Evolutionary conservation across 2,329 filamentous ascomycete species (phyloP), one percentile per base, ranked within the genome.

Genomic region (Colletotrichum brevisporum): DNA sequence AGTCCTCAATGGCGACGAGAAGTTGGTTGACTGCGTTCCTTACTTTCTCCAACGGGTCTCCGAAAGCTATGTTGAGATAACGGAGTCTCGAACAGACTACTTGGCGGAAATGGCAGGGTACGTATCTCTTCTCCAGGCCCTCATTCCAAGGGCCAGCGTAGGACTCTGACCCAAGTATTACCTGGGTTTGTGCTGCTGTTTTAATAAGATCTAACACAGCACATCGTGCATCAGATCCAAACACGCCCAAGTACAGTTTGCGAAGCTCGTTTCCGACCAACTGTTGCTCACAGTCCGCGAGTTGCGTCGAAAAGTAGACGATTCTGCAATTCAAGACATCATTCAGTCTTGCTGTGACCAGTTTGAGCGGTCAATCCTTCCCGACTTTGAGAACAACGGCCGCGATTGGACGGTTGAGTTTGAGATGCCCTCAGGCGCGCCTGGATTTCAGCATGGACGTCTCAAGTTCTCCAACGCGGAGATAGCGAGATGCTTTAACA

Each of bases 401-500:
- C 21, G n/a, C 1, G 58, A 62, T 3, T 53, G 48, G 48, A 45
- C 31, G 5, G 58, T 45, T 15, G 58, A 53, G 21, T 62, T 54
- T 6, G 58, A 62, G 48, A 62, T 62, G 8, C 48, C 58, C 1
- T 59, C 58, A 2, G 36, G 18, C 21, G n/a, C 50, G 4, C 48
- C 48, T 9, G 48, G 58, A 4, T 36, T 62, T 13, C 58, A 45
- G 31, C 47, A 62, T 15, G 58, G 58, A 31, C 21, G 58, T 8
- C 58, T 53, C 9, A 62, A 43, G 48, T 62, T 62, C 16, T 24
- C 48, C 15, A 62, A 53, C 50, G 24, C 48, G 8, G 48, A 62
- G 16, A 9, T 62, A 3, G n/a, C 27, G 58, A 48, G 18, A 18
- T 62, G 58, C 36, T 53, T 53, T 16, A 45, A 31, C 47, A 36